A percentile compares a stretch with the other conserved stretches of the same genome.
Evolutionary conservation across 192 early-diverging fungal species (phyloP).

Genomic region (Anaeromyces robustus): DNA sequence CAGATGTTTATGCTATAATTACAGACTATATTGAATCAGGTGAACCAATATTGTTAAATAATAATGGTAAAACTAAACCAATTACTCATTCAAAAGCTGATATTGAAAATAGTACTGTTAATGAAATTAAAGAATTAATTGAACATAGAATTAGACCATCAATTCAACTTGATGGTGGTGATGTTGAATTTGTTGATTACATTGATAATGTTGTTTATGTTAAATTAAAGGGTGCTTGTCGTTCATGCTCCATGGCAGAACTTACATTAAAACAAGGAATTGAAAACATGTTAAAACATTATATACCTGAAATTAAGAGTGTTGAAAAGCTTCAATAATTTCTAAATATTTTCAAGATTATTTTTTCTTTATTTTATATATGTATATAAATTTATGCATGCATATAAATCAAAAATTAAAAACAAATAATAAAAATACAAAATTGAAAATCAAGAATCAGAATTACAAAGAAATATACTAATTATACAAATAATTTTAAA

Average conservation of each 20-base stretch:
- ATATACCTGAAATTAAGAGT: slow-evolving; percentile 79
- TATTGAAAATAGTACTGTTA: slow-evolving; percentile 4
- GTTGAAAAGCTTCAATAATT: slow-evolving; percentile 16
- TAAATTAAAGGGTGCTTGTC: slow-evolving; percentile 85
- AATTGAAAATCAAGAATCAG: no score
- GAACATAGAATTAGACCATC: slow-evolving; percentile 89
- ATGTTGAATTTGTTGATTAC: slow-evolving; percentile 87
- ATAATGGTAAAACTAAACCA: slow-evolving; percentile 17
- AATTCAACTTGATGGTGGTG: slow-evolving; percentile 92
- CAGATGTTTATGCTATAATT: slow-evolving; percentile 87
- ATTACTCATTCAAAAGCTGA: slow-evolving; percentile 7
- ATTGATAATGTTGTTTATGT: slow-evolving; percentile 74
- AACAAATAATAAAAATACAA: no score
- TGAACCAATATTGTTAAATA: slow-evolving; percentile 50
- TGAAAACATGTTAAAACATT: slow-evolving; percentile 98
- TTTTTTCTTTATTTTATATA: no score
- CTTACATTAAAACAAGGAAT: slow-evolving; percentile 97
- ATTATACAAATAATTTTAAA: no score
- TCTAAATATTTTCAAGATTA: background rate
- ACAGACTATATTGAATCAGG: slow-evolving; percentile 88
- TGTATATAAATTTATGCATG: no score
- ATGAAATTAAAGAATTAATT: slow-evolving; percentile 91
- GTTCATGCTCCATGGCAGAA: slow-evolving; percentile 74
- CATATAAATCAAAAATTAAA: no score
- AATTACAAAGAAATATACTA: no score